Evolutionary conservation across 1,284 basidiomycete genomes (phyloP).

Genomic region (Afroboletus lepidellus): DNA sequence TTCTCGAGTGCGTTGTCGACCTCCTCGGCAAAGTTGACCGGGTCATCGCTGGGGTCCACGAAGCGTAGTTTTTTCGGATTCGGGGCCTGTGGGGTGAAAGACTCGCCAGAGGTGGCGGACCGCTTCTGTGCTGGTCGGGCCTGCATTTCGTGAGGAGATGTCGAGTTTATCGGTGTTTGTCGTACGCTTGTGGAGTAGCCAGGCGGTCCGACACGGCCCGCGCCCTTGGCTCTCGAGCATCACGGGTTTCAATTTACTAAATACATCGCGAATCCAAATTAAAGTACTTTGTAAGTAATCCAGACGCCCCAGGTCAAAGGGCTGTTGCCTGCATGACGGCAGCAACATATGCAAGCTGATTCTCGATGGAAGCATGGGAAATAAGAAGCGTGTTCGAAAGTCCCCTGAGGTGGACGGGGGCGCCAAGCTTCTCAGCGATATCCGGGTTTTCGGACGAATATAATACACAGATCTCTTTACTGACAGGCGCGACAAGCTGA

Average conservation of each 20-base stretch:
- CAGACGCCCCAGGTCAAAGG: conserved; percentile 4
- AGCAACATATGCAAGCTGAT: conserved; percentile 35
- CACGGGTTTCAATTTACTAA: too few species aligned
- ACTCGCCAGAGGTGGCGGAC: conserved; percentile 46
- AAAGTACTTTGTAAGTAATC: not conserved
- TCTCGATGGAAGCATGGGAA: conserved; percentile 34
- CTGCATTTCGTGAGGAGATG: conserved; percentile 39
- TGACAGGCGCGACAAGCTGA: conserved; percentile 54
- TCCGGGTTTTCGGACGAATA: conserved; percentile 48
- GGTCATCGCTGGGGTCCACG: conserved; percentile 72
- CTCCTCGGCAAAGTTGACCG: conserved; percentile 69
- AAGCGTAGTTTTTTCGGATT: conserved; percentile 77
- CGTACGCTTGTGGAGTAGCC: not conserved
- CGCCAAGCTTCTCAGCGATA: conserved; percentile 43
- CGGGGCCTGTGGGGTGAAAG: conserved; percentile 22
- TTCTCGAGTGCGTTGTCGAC: conserved; percentile 72
- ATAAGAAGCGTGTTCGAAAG: conserved; percentile 35
- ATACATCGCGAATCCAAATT: not conserved
- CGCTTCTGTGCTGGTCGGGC: conserved; percentile 56
- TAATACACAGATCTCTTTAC: conserved; percentile 48
- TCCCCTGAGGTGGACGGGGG: conserved; percentile 34
- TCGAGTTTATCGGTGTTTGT: conserved; percentile 25
- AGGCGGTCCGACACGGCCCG: not conserved
- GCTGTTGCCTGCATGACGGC: conserved; percentile 30
- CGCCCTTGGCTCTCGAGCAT: too few species aligned